Evolutionary conservation across 768 basidiomycete species (phyloP), one percentile per base, ranked within the genome.

Genomic region (Gloeophyllum trabeum): DNA sequence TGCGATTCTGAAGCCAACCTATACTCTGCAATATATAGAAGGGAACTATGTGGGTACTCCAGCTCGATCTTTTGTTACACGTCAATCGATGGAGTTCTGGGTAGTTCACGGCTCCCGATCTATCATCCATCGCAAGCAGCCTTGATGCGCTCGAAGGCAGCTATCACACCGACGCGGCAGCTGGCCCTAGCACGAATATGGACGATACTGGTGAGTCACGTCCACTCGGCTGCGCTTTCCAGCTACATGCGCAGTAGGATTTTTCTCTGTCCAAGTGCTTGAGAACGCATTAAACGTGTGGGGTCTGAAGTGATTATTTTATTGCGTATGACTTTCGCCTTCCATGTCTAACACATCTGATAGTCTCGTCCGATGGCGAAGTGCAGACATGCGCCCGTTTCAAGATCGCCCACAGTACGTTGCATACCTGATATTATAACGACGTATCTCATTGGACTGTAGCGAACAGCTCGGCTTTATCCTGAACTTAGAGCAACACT

Each of bases 241-340:
- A 38, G 38, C 28, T 30, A 14, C 6, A 37, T 12, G 4, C 16
- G 16, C 39, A 18, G 12, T 49, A 89, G 87, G 88, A 1, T 96
- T 89, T 59, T 96, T 96, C 61, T 93, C 91, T 2, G 72, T 94
- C 1, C 89, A 91, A 48, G 92, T 94, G 2, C 58, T 94, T 14
- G 86, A 91, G 50, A 73, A 79, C 43, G 92, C 92, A 2, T 61
- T 96, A 38, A 71, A 79, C 52, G 79, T 91, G 10, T 93, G 82
- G 84, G 83, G 83, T 14, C 61, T 93, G 43, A 81, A 73, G 87
- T 90, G 52, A 49, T 66, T 54, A 1, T 32, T 20, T 19, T 24
- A 14, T 44, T 39, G 18, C 23, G 30, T 20, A 23, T 26, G 24
- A 18, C 16, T 30, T 18, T n/a, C 24, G n/a, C 36, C 20, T 7